Base-by-base conservation (phyloP, 2,329 filamentous ascomycete species). In the Colletotrichum sp. region DNA sequence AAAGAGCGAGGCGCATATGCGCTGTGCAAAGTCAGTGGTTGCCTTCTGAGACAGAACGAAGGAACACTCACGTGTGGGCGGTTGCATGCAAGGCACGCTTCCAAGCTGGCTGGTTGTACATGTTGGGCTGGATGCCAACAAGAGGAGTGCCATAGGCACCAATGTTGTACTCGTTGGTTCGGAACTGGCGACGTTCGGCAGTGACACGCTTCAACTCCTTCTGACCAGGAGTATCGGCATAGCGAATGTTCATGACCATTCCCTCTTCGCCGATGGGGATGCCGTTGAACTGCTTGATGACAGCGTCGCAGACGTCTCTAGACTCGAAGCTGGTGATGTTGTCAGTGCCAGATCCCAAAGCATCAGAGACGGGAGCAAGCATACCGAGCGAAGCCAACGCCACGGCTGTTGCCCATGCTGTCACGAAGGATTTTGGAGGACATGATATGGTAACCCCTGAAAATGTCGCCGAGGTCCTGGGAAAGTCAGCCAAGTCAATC, bases 131-230 rank as follows among this genome's bases (percentile, higher is more conserved):
- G 80, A 92, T 86, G 18, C 91, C 89, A 67, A 93, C 90, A 76
- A 90, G 88, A 63, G 90, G 88, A 76, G 91, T 92, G 76, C 92
- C 92, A 80, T 93, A 93, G 59, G 92, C 92, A 75, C 92, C 91
- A 77, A 93, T 93, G 81, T 96, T 96, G 87, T 99, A 99, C 88
- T 99, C 97, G 74, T 97, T 97, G 75, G 96, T 97, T 76, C 97
- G 95, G 87, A 98, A 99, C 82, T 98, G 95, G 77, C 97, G 96
- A 74, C 96, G 95, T 84, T 98, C 96, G 36, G 97, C 96, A 57
- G 96, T 99, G 83, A 98, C 94, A 78, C 97, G 94, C 90, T 99
- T 99, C 80, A 99, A 90, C 83, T 97, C 93, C 89, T 99, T 99
- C 86, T 99, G 97, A 78, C 96, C 95, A 71, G 97, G 95, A 49